Evolutionary conservation across 495 filamentous ascomycete genomes (phyloP).

Genomic region (Jackrogersella multiformis): DNA sequence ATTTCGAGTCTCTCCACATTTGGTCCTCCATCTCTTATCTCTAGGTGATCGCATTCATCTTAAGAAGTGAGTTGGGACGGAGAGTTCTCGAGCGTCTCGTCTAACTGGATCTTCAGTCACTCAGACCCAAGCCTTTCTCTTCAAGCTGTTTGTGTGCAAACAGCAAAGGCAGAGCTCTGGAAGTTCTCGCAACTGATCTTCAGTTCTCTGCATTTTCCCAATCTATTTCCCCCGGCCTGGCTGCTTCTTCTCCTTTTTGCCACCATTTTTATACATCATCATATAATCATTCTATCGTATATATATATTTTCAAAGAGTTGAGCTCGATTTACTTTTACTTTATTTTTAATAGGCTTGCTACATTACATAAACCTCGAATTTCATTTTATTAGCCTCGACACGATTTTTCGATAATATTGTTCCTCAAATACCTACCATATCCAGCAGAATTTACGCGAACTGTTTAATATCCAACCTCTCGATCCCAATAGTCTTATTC

Average conservation of each 20-base stretch:
- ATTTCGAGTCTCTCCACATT: conserved; percentile 21
- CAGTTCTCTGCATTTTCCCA: conserved; percentile 21
- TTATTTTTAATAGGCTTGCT: conserved; percentile 32
- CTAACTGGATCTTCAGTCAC: conserved; percentile 53
- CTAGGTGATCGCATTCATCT: conserved; percentile 16
- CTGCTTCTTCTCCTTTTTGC: conserved; percentile 19
- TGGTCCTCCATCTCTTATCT: conserved; percentile 36
- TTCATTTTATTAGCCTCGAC: conserved; percentile 10
- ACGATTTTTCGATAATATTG: too few relatives aligned
- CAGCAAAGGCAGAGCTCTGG: conserved; percentile 61
- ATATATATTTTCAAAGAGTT: conserved; percentile 18
- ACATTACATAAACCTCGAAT: conserved; percentile 11
- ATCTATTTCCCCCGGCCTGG: too few relatives aligned
- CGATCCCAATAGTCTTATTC: background rate
- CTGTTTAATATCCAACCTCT: conserved; percentile 2
- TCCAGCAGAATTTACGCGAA: too few relatives aligned
- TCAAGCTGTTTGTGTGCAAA: conserved; percentile 40
- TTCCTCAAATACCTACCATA: background rate
- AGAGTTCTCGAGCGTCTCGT: conserved; percentile 25
- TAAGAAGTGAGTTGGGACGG: conserved; percentile 32
- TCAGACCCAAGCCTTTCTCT: conserved; percentile 51
- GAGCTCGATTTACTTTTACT: conserved; percentile 25
- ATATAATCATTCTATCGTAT: conserved; percentile 24
- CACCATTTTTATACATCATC: conserved; percentile 34
- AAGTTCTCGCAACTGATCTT: conserved; percentile 56